Conservation (phyloP, 768 basidiomycete genomes). For the Lactifluus echinatus region DNA sequence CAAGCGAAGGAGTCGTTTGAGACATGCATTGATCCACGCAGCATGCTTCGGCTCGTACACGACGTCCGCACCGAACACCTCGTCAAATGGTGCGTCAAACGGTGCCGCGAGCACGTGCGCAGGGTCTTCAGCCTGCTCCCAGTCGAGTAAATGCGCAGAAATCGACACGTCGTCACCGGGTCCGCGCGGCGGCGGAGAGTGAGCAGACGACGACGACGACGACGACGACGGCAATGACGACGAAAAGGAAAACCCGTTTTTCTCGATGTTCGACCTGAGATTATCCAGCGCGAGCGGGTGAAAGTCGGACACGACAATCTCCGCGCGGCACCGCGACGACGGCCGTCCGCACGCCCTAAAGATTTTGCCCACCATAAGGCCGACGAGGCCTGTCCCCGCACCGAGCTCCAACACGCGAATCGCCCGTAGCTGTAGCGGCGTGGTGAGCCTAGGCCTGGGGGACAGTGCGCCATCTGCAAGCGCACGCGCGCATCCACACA, state of each 20-base stretch:
- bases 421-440: too few relatives aligned
- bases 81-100: constrained; percentile 35
- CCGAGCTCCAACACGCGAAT: constrained; percentile 46
- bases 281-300: constrained; percentile 42
- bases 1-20: constrained; percentile 31
- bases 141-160: constrained; percentile 30
- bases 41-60: constrained; percentile 45
- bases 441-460: too few relatives aligned
- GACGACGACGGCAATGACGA: too few relatives aligned
- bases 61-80: constrained; percentile 47
- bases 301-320: constrained; percentile 41
- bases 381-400: constrained; percentile 49
- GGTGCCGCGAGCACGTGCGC: constrained; percentile 6
- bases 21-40: constrained; percentile 37
- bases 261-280: constrained; percentile 34
- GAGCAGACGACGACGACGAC: too few relatives aligned
- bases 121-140: constrained; percentile 27
- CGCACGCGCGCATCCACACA: constrained; percentile 23
- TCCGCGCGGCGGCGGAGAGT: too few relatives aligned
- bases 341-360: constrained; percentile 7
- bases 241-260: constrained; percentile 28
- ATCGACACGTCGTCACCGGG: constrained; percentile 17
- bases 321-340: not conserved
- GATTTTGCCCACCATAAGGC: constrained; percentile 33
- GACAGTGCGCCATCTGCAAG: too few relatives aligned